Evolutionary conservation across 129 eudicot species (phyloP).

Genomic region (Artemisia argyi): DNA sequence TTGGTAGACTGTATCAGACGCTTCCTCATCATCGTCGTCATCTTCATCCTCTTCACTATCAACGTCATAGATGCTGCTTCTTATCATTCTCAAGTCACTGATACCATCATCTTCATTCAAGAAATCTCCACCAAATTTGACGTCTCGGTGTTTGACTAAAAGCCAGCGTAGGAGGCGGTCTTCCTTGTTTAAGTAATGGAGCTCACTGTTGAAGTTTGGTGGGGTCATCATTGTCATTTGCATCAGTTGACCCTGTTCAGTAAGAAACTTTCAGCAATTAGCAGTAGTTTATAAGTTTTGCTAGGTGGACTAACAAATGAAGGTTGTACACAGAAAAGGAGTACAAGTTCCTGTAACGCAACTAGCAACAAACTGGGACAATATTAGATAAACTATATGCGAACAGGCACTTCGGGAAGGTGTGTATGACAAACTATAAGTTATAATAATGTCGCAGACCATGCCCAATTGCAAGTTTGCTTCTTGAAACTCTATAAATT

Average conservation of each 20-base stretch:
- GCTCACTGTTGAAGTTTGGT: slow-evolving; percentile 84
- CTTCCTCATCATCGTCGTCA: slow-evolving; percentile 51
- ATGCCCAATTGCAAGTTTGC: too few species aligned
- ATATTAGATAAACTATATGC: neutral
- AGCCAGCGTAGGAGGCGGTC: slow-evolving; percentile 94
- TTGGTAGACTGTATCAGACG: slow-evolving; percentile 28
- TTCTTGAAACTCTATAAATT: too few species aligned
- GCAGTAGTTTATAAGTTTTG: slow-evolving; percentile 2
- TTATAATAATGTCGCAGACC: neutral
- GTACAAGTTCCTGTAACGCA: neutral
- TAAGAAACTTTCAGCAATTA: neutral
- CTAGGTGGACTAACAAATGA: neutral
- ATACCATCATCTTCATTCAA: slow-evolving; percentile 33
- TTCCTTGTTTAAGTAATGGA: slow-evolving; percentile 84
- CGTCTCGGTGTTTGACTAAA: slow-evolving; percentile 73
- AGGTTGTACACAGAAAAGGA: neutral
- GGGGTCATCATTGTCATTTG: slow-evolving; percentile 99
- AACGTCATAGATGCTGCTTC: slow-evolving; percentile 35
- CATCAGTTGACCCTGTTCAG: slow-evolving; percentile 71
- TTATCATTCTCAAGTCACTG: slow-evolving; percentile 39
- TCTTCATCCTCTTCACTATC: slow-evolving; percentile 42
- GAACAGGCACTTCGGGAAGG: slow-evolving; percentile 8
- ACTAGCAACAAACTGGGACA: neutral
- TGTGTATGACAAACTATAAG: neutral
- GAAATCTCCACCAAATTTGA: slow-evolving; percentile 44